Base-by-base conservation (phyloP, 805 yeast genomes). In the Saccharomycopsis vini region DNA sequence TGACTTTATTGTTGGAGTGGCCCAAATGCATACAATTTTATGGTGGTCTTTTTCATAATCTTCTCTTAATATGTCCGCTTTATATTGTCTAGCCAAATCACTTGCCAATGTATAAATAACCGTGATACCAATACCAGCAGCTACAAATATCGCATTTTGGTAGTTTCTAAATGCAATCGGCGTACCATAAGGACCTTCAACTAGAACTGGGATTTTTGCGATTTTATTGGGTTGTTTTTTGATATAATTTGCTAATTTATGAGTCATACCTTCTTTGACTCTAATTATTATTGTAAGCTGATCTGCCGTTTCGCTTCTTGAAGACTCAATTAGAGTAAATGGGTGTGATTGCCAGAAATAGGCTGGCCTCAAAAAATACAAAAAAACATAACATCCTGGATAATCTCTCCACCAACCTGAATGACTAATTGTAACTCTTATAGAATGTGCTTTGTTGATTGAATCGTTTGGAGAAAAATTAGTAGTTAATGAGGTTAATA, bases 41-140 rank as follows among this genome's bases (percentile, higher is more conserved):
- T 45, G 38, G 29, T 45, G 26, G 20, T 36, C 31, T 16, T 15
- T 23, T 10, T 33, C 20, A 7, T 24, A 13, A 1, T 35, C 36
- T 3, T 20, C 26, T 33, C 49, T 18, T 16, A 41, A 13, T 5
- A 33, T 37, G 6, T 45, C 45, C 5, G 45, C 52, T 5, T 24
- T 26, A n/a, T 37, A 32, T 10, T 47, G 42, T 21, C 50, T 34
- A 19, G 52, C 54, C 15, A 73, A 51, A 36, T 67, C 64, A 21
- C 63, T 50, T 1, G 71, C 77, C 44, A 72, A 64, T 3, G 74
- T 60, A 44, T 71, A 70, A 18, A 75, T 67, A 2, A 77, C 84
- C 1, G 90, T 79, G 41, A 83, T 66, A 43, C 92, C 92, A 43
- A 77, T 77, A 24, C 92, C 90, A 39, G 87, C 89, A 5, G 89